Evolutionary conservation across 805 yeast species (phyloP), one percentile per base, ranked within the genome.

Genomic region (Candida awuae): DNA sequence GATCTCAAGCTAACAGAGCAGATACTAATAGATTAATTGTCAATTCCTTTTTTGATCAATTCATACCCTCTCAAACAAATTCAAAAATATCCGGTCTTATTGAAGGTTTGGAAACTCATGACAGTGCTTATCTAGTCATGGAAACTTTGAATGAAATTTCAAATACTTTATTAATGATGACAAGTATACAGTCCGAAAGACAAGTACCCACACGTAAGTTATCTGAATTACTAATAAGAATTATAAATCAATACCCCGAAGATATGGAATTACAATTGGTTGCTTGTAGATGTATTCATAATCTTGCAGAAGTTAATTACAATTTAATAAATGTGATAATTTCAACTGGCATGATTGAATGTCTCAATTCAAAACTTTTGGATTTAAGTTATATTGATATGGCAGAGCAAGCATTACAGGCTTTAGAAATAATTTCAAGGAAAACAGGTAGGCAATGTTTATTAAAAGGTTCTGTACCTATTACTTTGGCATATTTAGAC

Each of bases 391-490:
- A 75, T 54, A 88, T 90, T 38, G 98, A 90, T 55, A 65, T 90
- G 38, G 94, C 95, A 0, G 98, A 90, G 54, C 96, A 88, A 59
- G 86, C 87, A 0, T 61, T 87, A 29, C 88, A 80, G 52, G 77
- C 88, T 0, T 61, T 82, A 33, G 88, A 80, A 53, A 66, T 74
- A 56, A 74, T 82, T 13, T 75, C 87, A 1, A 62, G 78, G 42
- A 68, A 68, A 22, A 63, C 71, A 17, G 73, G 80, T 2, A 55
- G 60, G 30, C 69, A 65, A 21, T 66, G 84, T 12, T 60, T 85
- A 29, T 56, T 66, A 16, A 71, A 75, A 39, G 80, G 81, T 28
- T 80, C 87, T 8, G 56, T 88, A 8, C 60, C 67, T 6, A 74
- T 84, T 0, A 79, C 84, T 45, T 58, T 92, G 32, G 75, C 73